These are phyloP conservation scores for Citrus maxima DNA, from an alignment of 345 rosid species.

Conservation along the genomic window DNA sequence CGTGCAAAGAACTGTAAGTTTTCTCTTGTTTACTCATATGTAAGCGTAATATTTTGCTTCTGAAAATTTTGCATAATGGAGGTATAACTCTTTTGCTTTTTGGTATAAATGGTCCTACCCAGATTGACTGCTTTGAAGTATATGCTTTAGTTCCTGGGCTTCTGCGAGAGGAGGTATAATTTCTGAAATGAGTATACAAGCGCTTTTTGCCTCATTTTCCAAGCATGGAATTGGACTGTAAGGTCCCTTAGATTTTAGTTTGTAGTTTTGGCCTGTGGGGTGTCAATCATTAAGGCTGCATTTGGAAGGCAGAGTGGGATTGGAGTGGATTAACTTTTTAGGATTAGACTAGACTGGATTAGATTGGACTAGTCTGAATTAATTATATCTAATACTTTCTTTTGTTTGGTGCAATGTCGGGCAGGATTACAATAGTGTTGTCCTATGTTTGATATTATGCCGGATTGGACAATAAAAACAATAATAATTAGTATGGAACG, in stretches of 20 bases:
- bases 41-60: not conserved
- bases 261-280: not conserved
- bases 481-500: no score
- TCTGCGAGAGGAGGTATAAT: conserved; percentile 53
- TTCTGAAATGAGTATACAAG: not conserved
- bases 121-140: conserved; percentile 66
- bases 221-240: not conserved
- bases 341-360: no score
- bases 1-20: conserved; percentile 53
- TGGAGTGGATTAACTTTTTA: no score
- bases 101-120: conserved; percentile 3
- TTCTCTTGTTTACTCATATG: conserved; percentile 7
- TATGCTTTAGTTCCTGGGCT: conserved; percentile 73
- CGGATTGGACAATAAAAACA: no score
- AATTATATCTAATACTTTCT: no score
- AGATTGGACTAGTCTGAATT: no score
- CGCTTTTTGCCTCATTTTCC: not conserved
- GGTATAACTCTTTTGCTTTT: not conserved
- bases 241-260: not conserved
- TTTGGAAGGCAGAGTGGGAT: no score
- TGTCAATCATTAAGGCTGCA: not conserved
- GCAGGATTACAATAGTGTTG: no score
- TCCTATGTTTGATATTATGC: no score
- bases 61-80: not conserved
- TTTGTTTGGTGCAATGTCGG: no score